Conservation (phyloP, 331 rosid genomes). For the Spiraea crenata region DNA sequence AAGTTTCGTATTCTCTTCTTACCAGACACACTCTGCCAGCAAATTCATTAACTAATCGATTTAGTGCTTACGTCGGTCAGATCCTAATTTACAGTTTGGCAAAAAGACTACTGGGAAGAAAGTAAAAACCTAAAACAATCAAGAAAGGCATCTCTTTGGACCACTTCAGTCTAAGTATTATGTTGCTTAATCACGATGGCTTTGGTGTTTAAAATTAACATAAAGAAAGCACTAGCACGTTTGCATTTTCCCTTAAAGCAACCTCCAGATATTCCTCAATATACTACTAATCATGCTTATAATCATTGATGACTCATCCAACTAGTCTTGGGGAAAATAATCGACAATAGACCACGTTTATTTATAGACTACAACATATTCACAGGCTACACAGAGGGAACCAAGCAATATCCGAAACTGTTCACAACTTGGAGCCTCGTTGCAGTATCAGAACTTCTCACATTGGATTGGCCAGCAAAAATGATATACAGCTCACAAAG, state of each 20-base stretch:
- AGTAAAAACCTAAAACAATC: constrained; percentile 25
- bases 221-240: background rate
- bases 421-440: background rate
- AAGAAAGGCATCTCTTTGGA: constrained; percentile 35
- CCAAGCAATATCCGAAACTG: background rate
- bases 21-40: background rate
- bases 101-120: background rate
- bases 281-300: constrained; percentile 4
- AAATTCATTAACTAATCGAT: background rate
- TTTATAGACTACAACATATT: background rate
- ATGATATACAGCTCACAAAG: constrained; percentile 47
- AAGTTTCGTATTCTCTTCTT: no score
- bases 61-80: no score
- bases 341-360: background rate
- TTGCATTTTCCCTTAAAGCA: background rate
- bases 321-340: no score
- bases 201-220: background rate
- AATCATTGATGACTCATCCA: no score
- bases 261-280: background rate
- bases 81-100: background rate
- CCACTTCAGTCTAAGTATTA: background rate
- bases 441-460: background rate
- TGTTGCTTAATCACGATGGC: background rate
- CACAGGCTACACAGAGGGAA: background rate
- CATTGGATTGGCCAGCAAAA: constrained; percentile 41